Conservation (phyloP, 179 eudicot species). For the Spergularia azorica region DNA sequence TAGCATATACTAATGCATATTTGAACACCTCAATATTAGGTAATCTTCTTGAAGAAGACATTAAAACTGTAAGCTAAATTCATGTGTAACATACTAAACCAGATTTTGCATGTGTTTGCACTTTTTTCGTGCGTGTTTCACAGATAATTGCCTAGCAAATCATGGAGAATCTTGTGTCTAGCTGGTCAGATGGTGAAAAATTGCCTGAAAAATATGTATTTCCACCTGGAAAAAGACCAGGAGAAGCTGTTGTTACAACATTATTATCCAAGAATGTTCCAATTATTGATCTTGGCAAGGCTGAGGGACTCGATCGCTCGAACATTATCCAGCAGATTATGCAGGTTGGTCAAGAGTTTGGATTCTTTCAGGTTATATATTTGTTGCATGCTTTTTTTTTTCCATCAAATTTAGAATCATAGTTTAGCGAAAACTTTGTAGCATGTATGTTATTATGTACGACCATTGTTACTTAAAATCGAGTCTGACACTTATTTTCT, state of each 20-base stretch:
- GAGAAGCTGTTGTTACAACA: conserved; percentile 24
- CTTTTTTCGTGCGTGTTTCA: neutral
- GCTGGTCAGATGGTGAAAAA: conserved; percentile 21
- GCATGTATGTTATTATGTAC: neutral
- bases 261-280: conserved; percentile 31
- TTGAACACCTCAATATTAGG: too few relatives aligned
- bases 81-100: neutral
- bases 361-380: conserved; percentile 57
- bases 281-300: conserved; percentile 37
- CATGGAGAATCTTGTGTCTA: conserved; percentile 42
- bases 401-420: neutral
- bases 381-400: neutral
- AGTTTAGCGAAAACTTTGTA: neutral
- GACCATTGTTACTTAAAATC: neutral
- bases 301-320: conserved; percentile 12
- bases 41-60: too few relatives aligned
- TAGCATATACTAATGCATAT: too few relatives aligned
- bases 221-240: conserved; percentile 39
- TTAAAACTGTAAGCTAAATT: too few relatives aligned
- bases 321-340: conserved; percentile 37
- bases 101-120: neutral
- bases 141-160: conserved; percentile 3
- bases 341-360: conserved; percentile 53
- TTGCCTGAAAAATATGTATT: conserved; percentile 40
- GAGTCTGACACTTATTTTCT: too few relatives aligned